These are phyloP conservation scores for Phylloporus arenicola DNA, from an alignment of 768 basidiomycete genomes.

Conservation along the genomic window DNA sequence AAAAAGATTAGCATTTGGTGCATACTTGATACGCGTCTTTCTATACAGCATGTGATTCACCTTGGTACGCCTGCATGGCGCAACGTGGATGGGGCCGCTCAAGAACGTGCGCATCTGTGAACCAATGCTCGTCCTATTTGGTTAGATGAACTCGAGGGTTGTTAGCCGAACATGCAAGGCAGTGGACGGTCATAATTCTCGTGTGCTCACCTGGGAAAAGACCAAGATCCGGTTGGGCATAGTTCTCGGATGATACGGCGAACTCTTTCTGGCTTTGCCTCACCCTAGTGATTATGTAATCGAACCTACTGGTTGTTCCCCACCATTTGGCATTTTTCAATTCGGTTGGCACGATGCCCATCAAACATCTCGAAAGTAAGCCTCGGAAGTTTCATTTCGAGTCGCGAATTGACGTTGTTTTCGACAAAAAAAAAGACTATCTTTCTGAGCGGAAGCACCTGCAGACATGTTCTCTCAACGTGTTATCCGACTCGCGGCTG, in stretches of 20 bases:
- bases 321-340: slow-evolving; percentile 6
- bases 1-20: slow-evolving; percentile 5
- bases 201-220: too few relatives aligned
- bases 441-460: slow-evolving; percentile 85
- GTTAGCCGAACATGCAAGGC: slow-evolving; percentile 11
- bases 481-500: slow-evolving; percentile 85
- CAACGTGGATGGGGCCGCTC: not conserved
- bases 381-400: not conserved
- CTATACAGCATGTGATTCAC: not conserved
- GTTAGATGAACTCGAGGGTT: slow-evolving; percentile 15
- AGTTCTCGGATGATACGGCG: too few relatives aligned
- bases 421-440: slow-evolving; percentile 48
- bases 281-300: slow-evolving; percentile 25
- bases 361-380: slow-evolving; percentile 81
- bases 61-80: not conserved
- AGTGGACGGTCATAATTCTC: slow-evolving; percentile 1
- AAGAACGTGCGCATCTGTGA: slow-evolving; percentile 5
- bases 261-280: too few relatives aligned
- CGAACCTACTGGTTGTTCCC: slow-evolving; percentile 11
- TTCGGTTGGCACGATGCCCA: slow-evolving; percentile 52
- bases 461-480: slow-evolving; percentile 73
- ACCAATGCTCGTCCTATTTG: slow-evolving; percentile 12
- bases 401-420: not conserved
- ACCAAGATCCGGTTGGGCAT: too few relatives aligned
- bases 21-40: too few relatives aligned